Evolutionary conservation across 768 basidiomycete species (phyloP).

Genomic region (Podaxis rugospora): DNA sequence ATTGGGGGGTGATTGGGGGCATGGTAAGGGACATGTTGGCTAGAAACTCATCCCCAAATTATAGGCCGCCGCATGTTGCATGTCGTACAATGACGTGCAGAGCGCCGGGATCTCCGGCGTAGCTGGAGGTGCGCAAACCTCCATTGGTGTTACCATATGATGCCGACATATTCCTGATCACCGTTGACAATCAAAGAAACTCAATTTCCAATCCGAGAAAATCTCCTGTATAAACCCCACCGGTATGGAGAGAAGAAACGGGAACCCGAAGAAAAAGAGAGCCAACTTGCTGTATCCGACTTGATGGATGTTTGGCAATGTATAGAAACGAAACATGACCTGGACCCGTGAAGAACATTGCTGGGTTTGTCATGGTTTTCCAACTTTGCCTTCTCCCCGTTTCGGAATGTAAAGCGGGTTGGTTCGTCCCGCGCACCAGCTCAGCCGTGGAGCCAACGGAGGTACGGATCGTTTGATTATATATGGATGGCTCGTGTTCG

Average conservation of each 20-base stretch:
- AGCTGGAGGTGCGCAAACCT: background rate
- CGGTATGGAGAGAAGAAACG: background rate
- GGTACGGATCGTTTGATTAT: background rate
- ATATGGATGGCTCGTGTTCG: slow-evolving; percentile 5
- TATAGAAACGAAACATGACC: background rate
- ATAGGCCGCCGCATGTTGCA: too few relatives aligned
- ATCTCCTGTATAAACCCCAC: background rate
- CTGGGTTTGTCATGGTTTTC: background rate
- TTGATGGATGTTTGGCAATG: background rate
- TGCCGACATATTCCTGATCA: background rate
- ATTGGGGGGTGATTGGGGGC: too few relatives aligned
- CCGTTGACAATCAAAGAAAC: background rate
- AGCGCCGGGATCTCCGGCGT: background rate
- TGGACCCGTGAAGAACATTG: background rate
- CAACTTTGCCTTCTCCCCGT: background rate
- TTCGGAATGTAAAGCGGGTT: background rate
- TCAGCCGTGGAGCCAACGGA: slow-evolving; percentile 3
- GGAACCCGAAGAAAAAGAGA: background rate
- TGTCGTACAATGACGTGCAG: too few relatives aligned
- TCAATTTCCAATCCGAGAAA: background rate
- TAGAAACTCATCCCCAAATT: too few relatives aligned
- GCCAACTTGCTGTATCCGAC: background rate
- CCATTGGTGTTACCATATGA: background rate
- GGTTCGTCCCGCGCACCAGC: slow-evolving; percentile 1
- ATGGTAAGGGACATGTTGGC: too few relatives aligned